A percentile compares a stretch with the other conserved stretches of the same genome.
phyloP scores from a whole-genome alignment of 1,284 basidiomycete genomes.

The Thelephora terrestris region DNA sequence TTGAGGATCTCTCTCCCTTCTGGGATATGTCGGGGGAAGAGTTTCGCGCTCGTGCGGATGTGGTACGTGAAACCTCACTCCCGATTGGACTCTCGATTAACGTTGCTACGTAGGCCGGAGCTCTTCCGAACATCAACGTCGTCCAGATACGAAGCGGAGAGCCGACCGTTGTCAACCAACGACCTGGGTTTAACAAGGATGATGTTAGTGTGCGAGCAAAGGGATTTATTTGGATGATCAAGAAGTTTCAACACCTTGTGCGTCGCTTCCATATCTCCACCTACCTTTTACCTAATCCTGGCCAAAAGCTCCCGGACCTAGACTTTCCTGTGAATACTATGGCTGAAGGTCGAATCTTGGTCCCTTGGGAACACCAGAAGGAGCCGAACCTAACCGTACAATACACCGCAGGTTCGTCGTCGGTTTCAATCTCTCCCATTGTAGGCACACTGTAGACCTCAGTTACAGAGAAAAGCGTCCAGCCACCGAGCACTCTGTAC shows the following conservation, averaged over 20 bases:
- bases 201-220: slow-evolving; percentile 71
- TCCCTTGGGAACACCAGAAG: slow-evolving; percentile 74
- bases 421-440: not conserved
- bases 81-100: not conserved
- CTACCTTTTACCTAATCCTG: slow-evolving; percentile 6
- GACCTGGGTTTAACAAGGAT: slow-evolving; percentile 47
- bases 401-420: slow-evolving; percentile 37
- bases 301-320: slow-evolving; percentile 72
- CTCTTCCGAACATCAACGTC: slow-evolving; percentile 74
- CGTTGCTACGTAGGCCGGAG: slow-evolving; percentile 47
- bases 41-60: slow-evolving; percentile 56
- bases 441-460: not conserved
- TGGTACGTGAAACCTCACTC: slow-evolving; percentile 35
- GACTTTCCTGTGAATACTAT: slow-evolving; percentile 87
- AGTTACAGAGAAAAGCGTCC: slow-evolving; percentile 41
- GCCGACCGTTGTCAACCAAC: slow-evolving; percentile 50
- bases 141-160: slow-evolving; percentile 65
- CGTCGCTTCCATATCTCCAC: slow-evolving; percentile 12
- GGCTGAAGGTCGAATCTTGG: slow-evolving; percentile 84
- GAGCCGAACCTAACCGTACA: slow-evolving; percentile 60
- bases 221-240: slow-evolving; percentile 68
- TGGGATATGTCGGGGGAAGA: slow-evolving; percentile 66
- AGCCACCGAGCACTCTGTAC: slow-evolving; percentile 62
- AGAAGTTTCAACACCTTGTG: slow-evolving; percentile 60
- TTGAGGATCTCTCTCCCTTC: slow-evolving; percentile 74